These are phyloP conservation scores for Saccharomycopsis sp. DNA, from an alignment of 805 yeast genomes.

Conservation along the genomic window DNA sequence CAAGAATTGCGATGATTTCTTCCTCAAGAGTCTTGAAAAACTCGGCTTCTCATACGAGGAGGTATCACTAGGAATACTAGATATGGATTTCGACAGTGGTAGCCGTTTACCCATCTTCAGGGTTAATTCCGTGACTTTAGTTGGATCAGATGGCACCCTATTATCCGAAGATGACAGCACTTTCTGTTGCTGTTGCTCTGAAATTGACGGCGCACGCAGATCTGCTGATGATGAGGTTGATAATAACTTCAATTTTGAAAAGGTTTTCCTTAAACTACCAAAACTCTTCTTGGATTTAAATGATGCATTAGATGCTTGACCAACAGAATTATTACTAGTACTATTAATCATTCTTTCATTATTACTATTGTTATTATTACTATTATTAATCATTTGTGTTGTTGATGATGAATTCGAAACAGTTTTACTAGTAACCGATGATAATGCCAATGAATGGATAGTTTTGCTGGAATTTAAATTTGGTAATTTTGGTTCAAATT, in stretches of 20 bases:
- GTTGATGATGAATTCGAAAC: conserved; percentile 16
- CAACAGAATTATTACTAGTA: conserved; percentile 16
- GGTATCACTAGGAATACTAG: conserved; percentile 1
- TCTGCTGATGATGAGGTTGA: conserved; percentile 14
- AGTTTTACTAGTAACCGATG: conserved; percentile 20
- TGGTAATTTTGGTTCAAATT: conserved; percentile 19
- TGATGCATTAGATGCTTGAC: conserved; percentile 15
- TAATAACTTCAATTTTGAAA: conserved; percentile 12
- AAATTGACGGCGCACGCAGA: conserved; percentile 8
- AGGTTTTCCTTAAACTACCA: conserved; percentile 18
- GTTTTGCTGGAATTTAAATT: conserved; percentile 16
- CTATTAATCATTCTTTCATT: conserved; percentile 13
- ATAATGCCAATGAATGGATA: conserved; percentile 16
- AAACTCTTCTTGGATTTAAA: conserved; percentile 17
- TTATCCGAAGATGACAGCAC: too few relatives aligned
- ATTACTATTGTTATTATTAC: conserved; percentile 2
- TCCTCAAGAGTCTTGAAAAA: conserved; percentile 18
- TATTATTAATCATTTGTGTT: background rate
- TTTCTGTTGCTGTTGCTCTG: background rate
- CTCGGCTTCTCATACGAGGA: conserved; percentile 17
- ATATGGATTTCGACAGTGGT: background rate
- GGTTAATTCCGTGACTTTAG: background rate
- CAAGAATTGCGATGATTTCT: conserved; percentile 20
- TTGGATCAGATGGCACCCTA: too few relatives aligned
- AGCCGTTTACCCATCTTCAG: too few relatives aligned